phyloP scores from a whole-genome alignment of 2,329 filamentous ascomycete genomes.

The Alternaria novae-zelandiae region DNA sequence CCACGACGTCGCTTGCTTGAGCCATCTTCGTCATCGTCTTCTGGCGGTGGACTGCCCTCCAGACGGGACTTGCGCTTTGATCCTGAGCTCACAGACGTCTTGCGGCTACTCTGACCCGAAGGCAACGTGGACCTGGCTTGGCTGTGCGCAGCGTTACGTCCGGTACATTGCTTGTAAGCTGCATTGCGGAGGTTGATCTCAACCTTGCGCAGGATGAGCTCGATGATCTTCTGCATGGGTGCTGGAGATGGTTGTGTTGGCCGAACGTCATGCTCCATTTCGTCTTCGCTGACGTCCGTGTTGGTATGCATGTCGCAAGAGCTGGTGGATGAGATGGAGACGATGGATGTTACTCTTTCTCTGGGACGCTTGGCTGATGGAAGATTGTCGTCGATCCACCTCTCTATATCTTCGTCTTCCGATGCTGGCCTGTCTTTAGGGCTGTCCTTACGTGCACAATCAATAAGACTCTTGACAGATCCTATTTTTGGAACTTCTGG shows the following conservation, averaged over 20 bases:
- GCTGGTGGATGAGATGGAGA: slow-evolving; percentile 34
- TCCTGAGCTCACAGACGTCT: slow-evolving; percentile 19
- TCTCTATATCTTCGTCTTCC: slow-evolving; percentile 28
- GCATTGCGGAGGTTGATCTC: slow-evolving; percentile 34
- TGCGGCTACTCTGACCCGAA: slow-evolving; percentile 17
- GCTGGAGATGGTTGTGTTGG: slow-evolving; percentile 12
- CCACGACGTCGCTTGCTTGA: slow-evolving; percentile 34
- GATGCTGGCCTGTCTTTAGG: neutral
- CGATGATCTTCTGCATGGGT: slow-evolving; percentile 32
- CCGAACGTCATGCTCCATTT: slow-evolving; percentile 14
- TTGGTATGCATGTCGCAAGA: slow-evolving; percentile 40
- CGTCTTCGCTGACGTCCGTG: slow-evolving; percentile 35
- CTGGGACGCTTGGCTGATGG: slow-evolving; percentile 26
- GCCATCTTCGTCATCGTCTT: slow-evolving; percentile 31
- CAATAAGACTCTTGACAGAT: neutral
- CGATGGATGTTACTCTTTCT: slow-evolving; percentile 34
- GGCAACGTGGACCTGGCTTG: neutral
- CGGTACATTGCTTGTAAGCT: slow-evolving; percentile 32
- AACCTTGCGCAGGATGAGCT: slow-evolving; percentile 37
- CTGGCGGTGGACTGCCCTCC: slow-evolving; percentile 25
- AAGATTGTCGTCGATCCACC: slow-evolving; percentile 35
- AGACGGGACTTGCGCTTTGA: slow-evolving; percentile 32
- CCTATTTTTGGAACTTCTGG: neutral
- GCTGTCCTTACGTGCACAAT: neutral
- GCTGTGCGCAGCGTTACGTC: slow-evolving; percentile 12